Evolutionary conservation across 163 green algal genomes (phyloP).

Genomic region (Chlamydomonas reinhardtii): DNA sequence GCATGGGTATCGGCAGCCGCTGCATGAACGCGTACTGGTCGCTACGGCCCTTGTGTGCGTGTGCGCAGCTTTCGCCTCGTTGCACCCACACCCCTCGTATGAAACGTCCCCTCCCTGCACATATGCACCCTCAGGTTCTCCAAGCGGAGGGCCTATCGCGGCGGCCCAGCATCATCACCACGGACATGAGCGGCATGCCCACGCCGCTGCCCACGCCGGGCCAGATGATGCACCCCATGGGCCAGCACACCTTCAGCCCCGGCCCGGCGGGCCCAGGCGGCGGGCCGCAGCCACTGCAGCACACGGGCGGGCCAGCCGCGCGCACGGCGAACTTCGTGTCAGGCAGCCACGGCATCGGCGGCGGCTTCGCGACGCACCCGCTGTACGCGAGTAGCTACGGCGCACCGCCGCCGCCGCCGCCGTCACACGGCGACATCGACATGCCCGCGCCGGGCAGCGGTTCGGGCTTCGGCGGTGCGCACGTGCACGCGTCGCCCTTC

Average conservation of each 20-base stretch:
- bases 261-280: background rate
- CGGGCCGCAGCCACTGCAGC: background rate
- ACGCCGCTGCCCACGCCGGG: background rate
- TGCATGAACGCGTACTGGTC: too few species aligned
- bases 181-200: background rate
- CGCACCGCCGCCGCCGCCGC: background rate
- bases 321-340: background rate
- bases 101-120: too few species aligned
- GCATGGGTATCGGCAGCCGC: too few species aligned
- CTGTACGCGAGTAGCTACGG: too few species aligned
- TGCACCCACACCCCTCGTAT: too few species aligned
- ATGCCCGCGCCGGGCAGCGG: too few species aligned
- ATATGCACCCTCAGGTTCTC: slow-evolving; percentile 3
- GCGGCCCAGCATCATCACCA: slow-evolving; percentile 25
- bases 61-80: too few species aligned
- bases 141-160: slow-evolving; percentile 39
- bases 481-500: slow-evolving; percentile 3
- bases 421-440: background rate
- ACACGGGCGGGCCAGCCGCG: background rate
- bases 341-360: too few species aligned
- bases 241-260: slow-evolving; percentile 14
- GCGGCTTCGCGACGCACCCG: too few species aligned
- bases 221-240: background rate
- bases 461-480: background rate
- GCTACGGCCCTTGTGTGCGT: too few species aligned